Conservation (phyloP, 768 basidiomycete species). For the Amanita subjunquillea region DNA sequence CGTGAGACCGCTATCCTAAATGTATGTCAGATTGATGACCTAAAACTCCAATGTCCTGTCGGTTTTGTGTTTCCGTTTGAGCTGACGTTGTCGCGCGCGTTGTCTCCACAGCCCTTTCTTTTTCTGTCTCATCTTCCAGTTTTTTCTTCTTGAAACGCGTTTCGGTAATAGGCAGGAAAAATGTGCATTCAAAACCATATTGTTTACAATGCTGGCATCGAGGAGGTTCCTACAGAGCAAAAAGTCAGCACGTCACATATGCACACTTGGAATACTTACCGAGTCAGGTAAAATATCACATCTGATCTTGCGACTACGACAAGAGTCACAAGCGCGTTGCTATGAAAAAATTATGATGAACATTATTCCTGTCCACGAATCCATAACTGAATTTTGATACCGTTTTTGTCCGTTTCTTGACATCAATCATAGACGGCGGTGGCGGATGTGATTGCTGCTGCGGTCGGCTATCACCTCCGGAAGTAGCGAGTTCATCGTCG, state of each 20-base stretch:
- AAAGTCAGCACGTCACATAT: neutral
- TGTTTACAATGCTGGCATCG: slow-evolving; percentile 93
- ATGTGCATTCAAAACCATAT: slow-evolving; percentile 89
- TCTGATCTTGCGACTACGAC: slow-evolving; percentile 85
- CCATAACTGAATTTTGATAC: slow-evolving; percentile 23
- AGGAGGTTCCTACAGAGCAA: slow-evolving; percentile 43
- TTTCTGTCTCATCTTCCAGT: slow-evolving; percentile 55
- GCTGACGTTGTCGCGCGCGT: slow-evolving; percentile 28
- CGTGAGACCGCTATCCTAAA: slow-evolving; percentile 18
- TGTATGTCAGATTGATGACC: slow-evolving; percentile 28
- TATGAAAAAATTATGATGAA: slow-evolving; percentile 10
- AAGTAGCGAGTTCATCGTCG: slow-evolving; percentile 50
- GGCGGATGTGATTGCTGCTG: slow-evolving; percentile 14
- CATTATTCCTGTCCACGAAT: slow-evolving; percentile 7
- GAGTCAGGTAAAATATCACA: slow-evolving; percentile 81
- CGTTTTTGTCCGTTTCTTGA: slow-evolving; percentile 87
- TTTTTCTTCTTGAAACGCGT: slow-evolving; percentile 98
- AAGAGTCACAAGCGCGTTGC: slow-evolving; percentile 84
- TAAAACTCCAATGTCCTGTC: slow-evolving; percentile 52
- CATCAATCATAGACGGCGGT: slow-evolving; percentile 33
- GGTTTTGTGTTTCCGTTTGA: slow-evolving; percentile 32
- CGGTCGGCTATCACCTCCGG: slow-evolving; percentile 34
- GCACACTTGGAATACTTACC: slow-evolving; percentile 13
- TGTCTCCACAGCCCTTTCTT: slow-evolving; percentile 21
- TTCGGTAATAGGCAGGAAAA: slow-evolving; percentile 97